A percentile compares a stretch with the other conserved stretches of the same genome.
phyloP scores from a whole-genome alignment of 139 green algal species.

The Closterium sp. region DNA sequence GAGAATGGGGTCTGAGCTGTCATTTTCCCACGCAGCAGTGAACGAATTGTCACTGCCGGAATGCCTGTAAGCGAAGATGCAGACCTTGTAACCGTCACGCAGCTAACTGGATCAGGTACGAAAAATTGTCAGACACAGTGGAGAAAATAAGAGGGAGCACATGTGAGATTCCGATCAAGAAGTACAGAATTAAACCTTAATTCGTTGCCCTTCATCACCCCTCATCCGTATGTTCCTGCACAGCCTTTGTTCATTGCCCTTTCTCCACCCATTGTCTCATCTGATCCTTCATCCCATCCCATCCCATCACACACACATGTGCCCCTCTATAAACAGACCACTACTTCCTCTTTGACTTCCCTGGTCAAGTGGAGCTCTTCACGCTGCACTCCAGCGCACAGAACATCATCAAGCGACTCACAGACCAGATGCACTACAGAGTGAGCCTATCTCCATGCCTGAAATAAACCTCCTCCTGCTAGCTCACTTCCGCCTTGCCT shows the following conservation, averaged over 20 bases:
- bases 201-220: neutral
- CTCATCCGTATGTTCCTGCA: neutral
- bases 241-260: neutral
- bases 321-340: constrained; percentile 74
- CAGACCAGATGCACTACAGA: constrained; percentile 52
- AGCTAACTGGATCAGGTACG: no score
- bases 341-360: constrained; percentile 85
- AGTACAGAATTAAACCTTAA: no score
- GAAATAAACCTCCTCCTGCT: neutral
- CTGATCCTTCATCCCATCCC: neutral
- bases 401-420: constrained; percentile 44
- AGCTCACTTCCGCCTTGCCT: no score
- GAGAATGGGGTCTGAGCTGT: no score
- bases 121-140: no score
- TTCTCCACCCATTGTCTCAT: neutral
- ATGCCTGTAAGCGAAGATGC: no score
- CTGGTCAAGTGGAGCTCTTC: constrained; percentile 74
- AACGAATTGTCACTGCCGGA: no score
- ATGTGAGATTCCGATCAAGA: no score
- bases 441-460: constrained; percentile 14
- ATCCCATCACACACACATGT: neutral
- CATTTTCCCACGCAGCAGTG: no score
- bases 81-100: no score
- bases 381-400: constrained; percentile 40
- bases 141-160: no score